Evolutionary conservation across 148 eudicot species (phyloP).

Genomic region (Amaranthus cruentus): DNA sequence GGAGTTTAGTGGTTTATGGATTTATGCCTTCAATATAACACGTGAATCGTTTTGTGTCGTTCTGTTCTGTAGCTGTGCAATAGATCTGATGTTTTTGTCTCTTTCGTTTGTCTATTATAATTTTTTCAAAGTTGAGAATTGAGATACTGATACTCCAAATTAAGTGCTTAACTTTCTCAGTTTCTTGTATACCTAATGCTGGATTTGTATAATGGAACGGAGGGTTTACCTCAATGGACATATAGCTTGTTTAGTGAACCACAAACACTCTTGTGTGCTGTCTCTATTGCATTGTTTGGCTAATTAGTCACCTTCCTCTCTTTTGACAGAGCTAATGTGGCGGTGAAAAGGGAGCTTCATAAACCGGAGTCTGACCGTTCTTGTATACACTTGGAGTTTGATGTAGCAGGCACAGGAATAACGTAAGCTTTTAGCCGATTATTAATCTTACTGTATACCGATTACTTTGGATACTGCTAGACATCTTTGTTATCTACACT

Average conservation of each 20-base stretch:
- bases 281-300: background rate
- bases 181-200: background rate
- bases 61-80: background rate
- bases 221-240: background rate
- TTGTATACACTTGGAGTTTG: slow-evolving; percentile 89
- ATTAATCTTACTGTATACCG: background rate
- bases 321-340: slow-evolving; percentile 61
- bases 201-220: background rate
- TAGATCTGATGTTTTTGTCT: background rate
- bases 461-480: background rate
- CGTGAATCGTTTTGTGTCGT: background rate
- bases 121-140: background rate
- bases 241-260: background rate
- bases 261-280: background rate
- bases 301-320: slow-evolving; percentile 9
- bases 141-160: background rate
- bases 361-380: slow-evolving; percentile 82
- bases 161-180: background rate
- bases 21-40: background rate
- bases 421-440: slow-evolving; percentile 38
- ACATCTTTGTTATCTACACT: background rate
- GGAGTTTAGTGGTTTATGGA: background rate
- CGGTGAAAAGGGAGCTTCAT: slow-evolving; percentile 76
- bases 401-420: slow-evolving; percentile 57
- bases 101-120: background rate